Evolutionary conservation across 2,329 filamentous ascomycete species (phyloP), one percentile per base, ranked within the genome.

Genomic region (Pseudocercospora pini-densiflorae): DNA sequence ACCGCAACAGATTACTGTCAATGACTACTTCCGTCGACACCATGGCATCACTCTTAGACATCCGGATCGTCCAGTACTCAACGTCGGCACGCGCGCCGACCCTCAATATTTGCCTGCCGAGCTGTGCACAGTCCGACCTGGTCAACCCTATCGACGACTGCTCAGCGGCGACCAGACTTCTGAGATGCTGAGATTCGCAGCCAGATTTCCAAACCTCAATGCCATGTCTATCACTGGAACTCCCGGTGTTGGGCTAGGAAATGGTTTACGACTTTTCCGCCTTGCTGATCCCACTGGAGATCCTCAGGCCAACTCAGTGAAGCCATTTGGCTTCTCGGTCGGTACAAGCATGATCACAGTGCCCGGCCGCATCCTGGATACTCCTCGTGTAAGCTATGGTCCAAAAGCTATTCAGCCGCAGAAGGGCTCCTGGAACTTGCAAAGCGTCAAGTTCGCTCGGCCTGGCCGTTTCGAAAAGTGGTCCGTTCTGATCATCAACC

Each of bases 141-240:
- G 90, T 0, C 92, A 95, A 73, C 77, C 85, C 0, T 83, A 88
- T 23, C 87, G 85, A 45, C 80, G 85, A 3, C 88, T 89, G 72
- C 81, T 94, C 16, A 83, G 77, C 0, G 81, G 84, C 0, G 77
- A 82, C 0, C 90, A 94, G 74, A 91, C 90, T 0, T 82, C 85
- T 0, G 73, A 80, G 0, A 94, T 95, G 92, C 88, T 94, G 54
- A 79, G 80, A 0, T 92, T 92, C 75, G 90, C 92, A 1, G 92
- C 90, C 63, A 86, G 90, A 3, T 80, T 80, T 0, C 92, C 92
- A 0, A 83, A 83, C 1, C 80, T 84, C 5, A 96, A 94, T 70
- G 91, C 89, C 0, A 75, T 82, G 1, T 90, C 89, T 0, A 90
- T 95, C 71, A 83, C 72, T 43, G 76, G 76, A 19, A 73, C 68